Evolutionary conservation across 345 rosid genomes (phyloP).

Genomic region (Crucihimalaya himalaica): DNA sequence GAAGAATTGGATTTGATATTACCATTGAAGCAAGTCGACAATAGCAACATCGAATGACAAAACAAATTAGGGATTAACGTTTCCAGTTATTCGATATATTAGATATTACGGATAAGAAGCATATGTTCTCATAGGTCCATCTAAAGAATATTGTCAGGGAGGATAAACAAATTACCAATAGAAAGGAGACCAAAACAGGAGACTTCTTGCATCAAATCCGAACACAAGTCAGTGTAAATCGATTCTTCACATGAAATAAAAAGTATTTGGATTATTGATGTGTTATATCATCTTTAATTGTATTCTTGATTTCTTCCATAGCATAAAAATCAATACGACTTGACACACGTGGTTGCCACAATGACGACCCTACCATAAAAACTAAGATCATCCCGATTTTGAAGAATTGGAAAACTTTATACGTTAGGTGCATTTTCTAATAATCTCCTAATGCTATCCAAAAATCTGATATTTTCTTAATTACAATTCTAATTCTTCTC

Average conservation of each 20-base stretch:
- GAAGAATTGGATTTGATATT: not conserved
- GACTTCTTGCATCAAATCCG: slow-evolving; percentile 75
- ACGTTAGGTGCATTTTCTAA: slow-evolving; percentile 55
- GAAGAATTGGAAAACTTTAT: slow-evolving; percentile 68
- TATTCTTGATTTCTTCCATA: slow-evolving; percentile 17
- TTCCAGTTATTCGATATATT: not conserved
- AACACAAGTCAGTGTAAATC: slow-evolving; percentile 52
- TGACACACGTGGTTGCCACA: slow-evolving; percentile 49
- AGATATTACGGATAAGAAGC: slow-evolving; percentile 16
- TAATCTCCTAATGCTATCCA: not conserved
- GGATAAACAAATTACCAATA: slow-evolving; percentile 41
- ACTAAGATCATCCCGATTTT: slow-evolving; percentile 60
- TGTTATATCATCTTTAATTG: slow-evolving; percentile 23
- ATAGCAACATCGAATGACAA: not conserved
- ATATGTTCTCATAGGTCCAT: slow-evolving; percentile 40
- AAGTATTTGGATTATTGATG: slow-evolving; percentile 22
- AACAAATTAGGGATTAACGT: not conserved
- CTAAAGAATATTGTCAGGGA: slow-evolving; percentile 48
- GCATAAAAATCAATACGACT: slow-evolving; percentile 58
- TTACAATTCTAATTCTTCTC: not conserved
- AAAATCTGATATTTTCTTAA: not conserved
- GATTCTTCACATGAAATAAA: slow-evolving; percentile 10
- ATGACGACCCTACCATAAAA: slow-evolving; percentile 47
- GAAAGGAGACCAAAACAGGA: slow-evolving; percentile 54
- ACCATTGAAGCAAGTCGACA: not conserved